Evolutionary conservation across 805 yeast species (phyloP).

Genomic region (Kodamaea leandrae): DNA sequence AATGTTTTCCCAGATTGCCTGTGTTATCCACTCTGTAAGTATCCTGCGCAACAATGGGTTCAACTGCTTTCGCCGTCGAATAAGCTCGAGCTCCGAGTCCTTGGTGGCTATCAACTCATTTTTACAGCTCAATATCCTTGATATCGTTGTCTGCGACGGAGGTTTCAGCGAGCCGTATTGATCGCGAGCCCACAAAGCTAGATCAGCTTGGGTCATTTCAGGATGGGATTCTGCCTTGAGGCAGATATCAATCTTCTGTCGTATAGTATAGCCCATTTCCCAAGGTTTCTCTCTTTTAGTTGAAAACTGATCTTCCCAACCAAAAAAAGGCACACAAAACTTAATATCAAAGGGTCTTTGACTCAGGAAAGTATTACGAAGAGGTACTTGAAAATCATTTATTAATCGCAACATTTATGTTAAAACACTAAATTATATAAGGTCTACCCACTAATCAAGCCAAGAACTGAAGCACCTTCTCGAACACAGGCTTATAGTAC

Average conservation of each 20-base stretch:
- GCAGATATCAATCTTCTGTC: conserved; percentile 65
- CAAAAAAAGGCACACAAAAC: background rate
- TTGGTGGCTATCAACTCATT: conserved; percentile 50
- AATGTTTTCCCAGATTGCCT: conserved; percentile 63
- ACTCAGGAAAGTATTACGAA: too few species aligned
- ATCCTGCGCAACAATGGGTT: conserved; percentile 55
- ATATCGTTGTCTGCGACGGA: conserved; percentile 68
- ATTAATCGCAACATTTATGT: too few species aligned
- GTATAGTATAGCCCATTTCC: conserved; percentile 54
- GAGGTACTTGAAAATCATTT: too few species aligned
- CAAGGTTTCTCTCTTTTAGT: background rate
- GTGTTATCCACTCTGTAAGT: conserved; percentile 69
- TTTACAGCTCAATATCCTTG: conserved; percentile 56
- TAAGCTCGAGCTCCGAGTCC: conserved; percentile 50
- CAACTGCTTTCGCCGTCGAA: conserved; percentile 52
- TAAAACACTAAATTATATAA: background rate
- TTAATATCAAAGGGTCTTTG: too few species aligned
- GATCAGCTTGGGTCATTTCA: conserved; percentile 62
- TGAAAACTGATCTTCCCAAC: background rate
- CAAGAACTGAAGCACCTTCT: conserved; percentile 39
- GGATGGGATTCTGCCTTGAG: conserved; percentile 67
- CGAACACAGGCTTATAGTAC: conserved; percentile 32
- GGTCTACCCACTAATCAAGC: background rate
- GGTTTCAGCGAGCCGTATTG: conserved; percentile 51
- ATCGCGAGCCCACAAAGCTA: conserved; percentile 62